Percentiles rank a stretch among this genome's conserved stretches.
phyloP scores from a whole-genome alignment of 2,329 filamentous ascomycete species.

The Penicillium expansum region DNA sequence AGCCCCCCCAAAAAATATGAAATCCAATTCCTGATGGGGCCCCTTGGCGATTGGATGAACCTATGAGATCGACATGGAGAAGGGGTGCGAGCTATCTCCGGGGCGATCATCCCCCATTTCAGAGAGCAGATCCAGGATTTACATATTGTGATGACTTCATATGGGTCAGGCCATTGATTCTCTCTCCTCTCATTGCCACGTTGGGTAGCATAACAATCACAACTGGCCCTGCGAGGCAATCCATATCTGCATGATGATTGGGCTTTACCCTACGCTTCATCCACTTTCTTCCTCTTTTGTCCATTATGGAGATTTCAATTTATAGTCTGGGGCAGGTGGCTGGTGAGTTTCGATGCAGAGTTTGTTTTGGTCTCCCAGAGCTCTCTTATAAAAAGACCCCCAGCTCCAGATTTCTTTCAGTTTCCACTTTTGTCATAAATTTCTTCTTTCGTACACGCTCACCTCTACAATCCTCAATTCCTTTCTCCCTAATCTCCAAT shows the following conservation, averaged over 20 bases:
- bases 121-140: conserved; percentile 13
- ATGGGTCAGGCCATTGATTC: not conserved
- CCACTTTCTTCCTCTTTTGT: not conserved
- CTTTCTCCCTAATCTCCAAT: not conserved
- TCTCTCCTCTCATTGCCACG: conserved; percentile 21
- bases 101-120: conserved; percentile 18
- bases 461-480: not conserved
- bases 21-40: not conserved
- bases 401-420: not conserved
- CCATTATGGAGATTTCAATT: conserved; percentile 1
- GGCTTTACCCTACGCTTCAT: not conserved
- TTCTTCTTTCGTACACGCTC: not conserved
- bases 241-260: conserved; percentile 11
- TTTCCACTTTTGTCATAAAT: not conserved
- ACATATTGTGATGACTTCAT: conserved; percentile 20
- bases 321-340: conserved; percentile 5
- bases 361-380: conserved; percentile 18
- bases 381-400: conserved; percentile 19
- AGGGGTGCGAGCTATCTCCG: conserved; percentile 9
- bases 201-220: conserved; percentile 15
- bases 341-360: conserved; percentile 7
- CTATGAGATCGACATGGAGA: conserved; percentile 14
- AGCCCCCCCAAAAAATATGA: not conserved
- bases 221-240: conserved; percentile 5
- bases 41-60: conserved; percentile 12